Conservation (phyloP, 2,329 filamentous ascomycete species). For the Colletotrichum chlorophyti region DNA sequence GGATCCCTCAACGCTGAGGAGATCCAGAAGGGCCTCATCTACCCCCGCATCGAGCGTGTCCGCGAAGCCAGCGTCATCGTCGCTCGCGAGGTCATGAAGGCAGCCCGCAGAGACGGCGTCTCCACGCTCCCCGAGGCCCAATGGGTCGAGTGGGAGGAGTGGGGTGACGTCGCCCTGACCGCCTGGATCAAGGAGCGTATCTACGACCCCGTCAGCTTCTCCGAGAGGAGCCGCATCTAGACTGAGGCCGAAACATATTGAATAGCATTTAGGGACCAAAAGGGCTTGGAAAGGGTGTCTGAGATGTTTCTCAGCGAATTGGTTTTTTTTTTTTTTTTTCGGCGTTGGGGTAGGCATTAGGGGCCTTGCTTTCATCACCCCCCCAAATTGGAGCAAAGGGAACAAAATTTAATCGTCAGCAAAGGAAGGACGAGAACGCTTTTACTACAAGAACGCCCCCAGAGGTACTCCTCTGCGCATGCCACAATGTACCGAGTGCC, state of each 20-base stretch:
- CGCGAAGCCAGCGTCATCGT: constrained; percentile 88
- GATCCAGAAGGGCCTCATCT: constrained; percentile 82
- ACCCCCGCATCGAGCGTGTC: constrained; percentile 90
- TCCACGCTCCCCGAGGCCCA: constrained; percentile 71
- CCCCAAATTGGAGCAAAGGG: constrained; percentile 22
- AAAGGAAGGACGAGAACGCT: constrained; percentile 19
- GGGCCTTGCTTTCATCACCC: constrained; percentile 21
- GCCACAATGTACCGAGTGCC: constrained; percentile 13
- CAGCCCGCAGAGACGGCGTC: constrained; percentile 83
- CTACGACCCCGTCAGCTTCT: constrained; percentile 63
- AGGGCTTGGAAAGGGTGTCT: constrained; percentile 16
- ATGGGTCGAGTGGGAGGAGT: constrained; percentile 77
- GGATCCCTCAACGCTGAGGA: constrained; percentile 82
- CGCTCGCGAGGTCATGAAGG: constrained; percentile 91
- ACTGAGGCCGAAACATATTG: constrained; percentile 12
- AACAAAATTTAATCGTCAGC: constrained; percentile 14
- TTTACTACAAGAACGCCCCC: constrained; percentile 15
- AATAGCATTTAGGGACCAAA: constrained; percentile 23
- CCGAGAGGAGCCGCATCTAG: constrained; percentile 35
- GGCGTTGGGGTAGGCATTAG: constrained; percentile 25
- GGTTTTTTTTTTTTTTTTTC: constrained; percentile 9
- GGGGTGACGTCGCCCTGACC: constrained; percentile 68
- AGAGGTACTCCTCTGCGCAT: neutral
- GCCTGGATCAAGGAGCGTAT: constrained; percentile 66
- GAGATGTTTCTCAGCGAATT: constrained; percentile 24